Base-by-base conservation (phyloP, 306 rosid species). In the Quercus mongolica region DNA sequence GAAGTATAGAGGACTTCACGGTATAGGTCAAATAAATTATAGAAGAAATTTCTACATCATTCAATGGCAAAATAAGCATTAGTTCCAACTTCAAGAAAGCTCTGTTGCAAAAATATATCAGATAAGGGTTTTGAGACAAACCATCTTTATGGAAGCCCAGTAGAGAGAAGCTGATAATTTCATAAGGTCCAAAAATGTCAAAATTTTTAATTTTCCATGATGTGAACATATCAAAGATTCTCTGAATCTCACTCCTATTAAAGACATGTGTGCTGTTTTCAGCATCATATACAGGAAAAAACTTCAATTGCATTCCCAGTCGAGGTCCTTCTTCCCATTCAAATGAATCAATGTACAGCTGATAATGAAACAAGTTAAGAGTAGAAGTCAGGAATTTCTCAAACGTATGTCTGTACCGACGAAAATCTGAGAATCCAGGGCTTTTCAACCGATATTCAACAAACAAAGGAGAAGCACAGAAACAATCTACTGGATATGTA, bases 361-460 rank as follows among this genome's bases (percentile, higher is more conserved):
- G 99, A 80, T 81, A 61, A 25, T 15, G 62, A 49, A 30, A 18
- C 80, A 94, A 67, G 20, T 0, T 0, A 58, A 92, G 88, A 81
- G 87, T 90, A 63, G 49, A 0, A 54, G 90, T 84, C 83, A 94
- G 73, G 80, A 87, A 88, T 14, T 23, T 0, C 76, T 84, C 70
- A 81, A 90, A 94, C 1, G 3, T 33, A 23, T n/a, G 11, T 80
- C 46, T 58, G 80, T 73, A 94, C 59, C 95, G 89, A 67, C 0
- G 55, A 76, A 94, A 91, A 71, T 88, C 88, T 14, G 81, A 76
- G 86, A 94, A 92, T 67, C 91, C 95, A 2, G 99, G 99, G 89
- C 99, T 94, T 87, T 94, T 94, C 77, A 94, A 67, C 73, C 95
- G 97, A 78, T 92, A 92, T 44, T n/a, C 83, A 73, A 92, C 74